Base-by-base conservation (phyloP, 2,329 filamentous ascomycete species). In the Penicillium sp. region DNA sequence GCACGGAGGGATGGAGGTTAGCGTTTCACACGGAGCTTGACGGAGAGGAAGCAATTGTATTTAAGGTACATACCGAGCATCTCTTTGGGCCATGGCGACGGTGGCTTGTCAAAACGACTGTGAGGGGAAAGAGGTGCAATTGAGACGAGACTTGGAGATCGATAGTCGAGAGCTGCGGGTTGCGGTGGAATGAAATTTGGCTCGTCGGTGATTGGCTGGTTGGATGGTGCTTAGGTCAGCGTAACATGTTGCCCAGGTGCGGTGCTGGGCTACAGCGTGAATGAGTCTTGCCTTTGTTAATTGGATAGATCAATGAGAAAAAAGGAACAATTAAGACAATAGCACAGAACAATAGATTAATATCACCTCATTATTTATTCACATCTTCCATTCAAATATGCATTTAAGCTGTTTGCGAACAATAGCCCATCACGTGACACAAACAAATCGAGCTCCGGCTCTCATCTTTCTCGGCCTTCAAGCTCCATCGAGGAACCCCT, bases 191-290 rank as follows among this genome's bases (percentile, higher is more conserved):
- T 69, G 68, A 69, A 65, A 67, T 72, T 70, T 66, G 59, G 64
- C 66, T 39, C 19, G 43, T 29, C 40, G 60, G 51, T 75, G 70
- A 75, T 76, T 75, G 73, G 73, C 49, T 59, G 54, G n/a, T 19
- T 16, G 9, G 0, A 11, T 27, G 13, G 0, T 36, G 61, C 36
- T 69, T 66, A 70, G 49, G 60, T 68, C 57, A 66, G 45, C 63
- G n/a, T 31, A 19, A 15, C 29, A 23, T 34, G 21, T 11, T 31
- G 48, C 15, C 10, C 57, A 59, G 33, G 16, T 23, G 44, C 23
- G 55, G 57, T 23, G 45, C 31, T 46, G 45, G n/a, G 13, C n/a
- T 39, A 33, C 8, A 41, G 38, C 2, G 2, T 31, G 21, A 33
- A 40, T 43, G 9, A 50, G 23, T n/a, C 10, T 45, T 29, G n/a